Evolutionary conservation across 1,284 basidiomycete species (phyloP).

Genomic region (Fistulina hepatica): DNA sequence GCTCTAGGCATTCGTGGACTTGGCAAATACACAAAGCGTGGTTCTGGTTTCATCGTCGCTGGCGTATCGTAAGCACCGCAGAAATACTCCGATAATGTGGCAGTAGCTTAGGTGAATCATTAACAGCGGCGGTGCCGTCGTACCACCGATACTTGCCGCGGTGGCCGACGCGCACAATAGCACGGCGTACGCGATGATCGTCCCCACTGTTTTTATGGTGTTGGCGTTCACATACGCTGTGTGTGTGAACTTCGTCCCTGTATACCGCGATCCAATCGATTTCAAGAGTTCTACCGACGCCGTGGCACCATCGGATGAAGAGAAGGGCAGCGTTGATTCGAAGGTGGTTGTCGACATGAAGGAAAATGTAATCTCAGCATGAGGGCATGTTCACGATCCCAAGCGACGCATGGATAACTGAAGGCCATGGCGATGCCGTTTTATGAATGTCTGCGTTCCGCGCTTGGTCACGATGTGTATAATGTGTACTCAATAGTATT

Average conservation of each 20-base stretch:
- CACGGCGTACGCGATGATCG: conserved; percentile 25
- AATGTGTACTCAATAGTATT: too few species aligned
- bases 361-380: too few species aligned
- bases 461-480: too few species aligned
- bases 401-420: too few species aligned
- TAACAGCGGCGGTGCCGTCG: conserved; percentile 7
- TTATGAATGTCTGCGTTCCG: too few species aligned
- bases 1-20: conserved; percentile 25
- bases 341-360: too few species aligned
- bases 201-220: conserved; percentile 23
- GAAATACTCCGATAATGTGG: conserved; percentile 11
- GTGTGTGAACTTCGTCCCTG: conserved; percentile 24
- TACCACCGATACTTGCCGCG: conserved; percentile 23
- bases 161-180: conserved; percentile 24
- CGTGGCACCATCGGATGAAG: too few species aligned
- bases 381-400: too few species aligned
- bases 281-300: too few species aligned
- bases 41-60: conserved; percentile 23
- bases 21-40: conserved; percentile 26
- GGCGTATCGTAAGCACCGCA: conserved; percentile 25
- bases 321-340: too few species aligned
- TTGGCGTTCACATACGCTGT: conserved; percentile 21
- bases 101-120: background rate
- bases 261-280: conserved; percentile 22
- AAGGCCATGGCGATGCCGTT: too few species aligned